Conservation (phyloP, 1,284 basidiomycete genomes). For the Papiliotrema flavescens region DNA sequence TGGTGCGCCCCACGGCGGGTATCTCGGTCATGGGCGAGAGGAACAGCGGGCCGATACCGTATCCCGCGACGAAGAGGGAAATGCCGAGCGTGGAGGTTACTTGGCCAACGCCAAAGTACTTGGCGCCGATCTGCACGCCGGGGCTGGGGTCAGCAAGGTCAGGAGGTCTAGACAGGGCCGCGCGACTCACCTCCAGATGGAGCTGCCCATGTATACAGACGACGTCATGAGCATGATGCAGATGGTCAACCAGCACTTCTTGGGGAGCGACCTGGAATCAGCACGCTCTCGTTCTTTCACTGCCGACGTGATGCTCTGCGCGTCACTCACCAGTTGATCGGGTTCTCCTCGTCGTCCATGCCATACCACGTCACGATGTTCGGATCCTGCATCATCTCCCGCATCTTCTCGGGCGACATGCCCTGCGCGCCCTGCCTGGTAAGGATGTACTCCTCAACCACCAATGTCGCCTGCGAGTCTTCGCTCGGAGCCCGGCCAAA, state of each 20-base stretch:
- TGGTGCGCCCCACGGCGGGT: slow-evolving; percentile 32
- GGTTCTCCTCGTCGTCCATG: slow-evolving; percentile 60
- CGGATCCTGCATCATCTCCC: slow-evolving; percentile 21
- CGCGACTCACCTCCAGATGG: slow-evolving; percentile 49
- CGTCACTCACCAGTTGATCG: slow-evolving; percentile 47
- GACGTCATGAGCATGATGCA: slow-evolving; percentile 42
- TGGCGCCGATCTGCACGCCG: slow-evolving; percentile 42
- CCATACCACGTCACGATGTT: slow-evolving; percentile 61
- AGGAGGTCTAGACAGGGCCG: too few species aligned
- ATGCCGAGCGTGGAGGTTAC: slow-evolving; percentile 22
- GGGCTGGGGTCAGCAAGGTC: slow-evolving; percentile 38
- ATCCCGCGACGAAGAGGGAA: slow-evolving; percentile 31
- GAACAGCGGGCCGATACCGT: slow-evolving; percentile 33
- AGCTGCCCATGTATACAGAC: slow-evolving; percentile 60
- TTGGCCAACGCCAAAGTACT: slow-evolving; percentile 24
- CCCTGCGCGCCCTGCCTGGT: slow-evolving; percentile 3
- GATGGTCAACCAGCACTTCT: slow-evolving; percentile 24
- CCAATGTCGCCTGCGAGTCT: neutral
- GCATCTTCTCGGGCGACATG: slow-evolving; percentile 16
- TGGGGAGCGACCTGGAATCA: slow-evolving; percentile 10
- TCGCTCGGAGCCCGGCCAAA: neutral
- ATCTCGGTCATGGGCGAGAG: slow-evolving; percentile 37
- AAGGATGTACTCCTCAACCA: slow-evolving; percentile 3
- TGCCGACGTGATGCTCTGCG: too few species aligned
- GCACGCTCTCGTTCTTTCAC: neutral